Evolutionary conservation across 768 basidiomycete genomes (phyloP), one percentile per base, ranked within the genome.

Genomic region (Boletales sp.): DNA sequence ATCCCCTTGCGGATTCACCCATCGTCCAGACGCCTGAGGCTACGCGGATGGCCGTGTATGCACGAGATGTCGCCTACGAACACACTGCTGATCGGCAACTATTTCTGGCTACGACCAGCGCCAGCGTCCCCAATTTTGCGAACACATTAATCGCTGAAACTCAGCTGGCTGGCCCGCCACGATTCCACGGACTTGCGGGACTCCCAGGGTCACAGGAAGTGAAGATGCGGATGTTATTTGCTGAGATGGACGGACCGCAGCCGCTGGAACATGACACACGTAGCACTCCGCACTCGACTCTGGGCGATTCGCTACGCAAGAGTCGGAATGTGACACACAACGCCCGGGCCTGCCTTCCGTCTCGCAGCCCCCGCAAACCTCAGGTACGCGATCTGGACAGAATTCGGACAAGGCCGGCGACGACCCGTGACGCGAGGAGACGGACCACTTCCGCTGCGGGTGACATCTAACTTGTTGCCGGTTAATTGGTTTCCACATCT

Each of bases 381-480:
- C 56, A 54, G 21, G 42, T 57, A 30, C 53, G 55, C 31, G 59
- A 66, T 31, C 41, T 50, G 35, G 59, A 66, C 25, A 59, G 55
- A 37, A 50, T 66, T 48, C 49, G 55, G 58, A 60, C 53, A 5
- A 54, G 57, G 44, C 62, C 66, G 3, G 47, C 51, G 21, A 45
- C 56, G n/a, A 49, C 64, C 39, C 51, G 55, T 57, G 64, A 66
- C 44, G 42, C 56, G 21, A 66, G 66, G 46, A 61, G 53, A 40
- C 66, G 68, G 44, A 70, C 66, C 1, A 57, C 66, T 19, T 70
- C 66, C 30, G 68, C 62, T 36, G 64, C 69, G 25, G 66, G 68
- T 34, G 66, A 53, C 41, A 68, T 67, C 35, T 67, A 51, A 62
- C 43, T 28, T 7, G 25, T 28, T 25, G 21, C 21, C 21, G 21